A percentile compares a stretch with the other conserved stretches of the same genome.
phyloP scores from a whole-genome alignment of 2,329 filamentous ascomycete species.

The Ceratocystis harringtonii region DNA sequence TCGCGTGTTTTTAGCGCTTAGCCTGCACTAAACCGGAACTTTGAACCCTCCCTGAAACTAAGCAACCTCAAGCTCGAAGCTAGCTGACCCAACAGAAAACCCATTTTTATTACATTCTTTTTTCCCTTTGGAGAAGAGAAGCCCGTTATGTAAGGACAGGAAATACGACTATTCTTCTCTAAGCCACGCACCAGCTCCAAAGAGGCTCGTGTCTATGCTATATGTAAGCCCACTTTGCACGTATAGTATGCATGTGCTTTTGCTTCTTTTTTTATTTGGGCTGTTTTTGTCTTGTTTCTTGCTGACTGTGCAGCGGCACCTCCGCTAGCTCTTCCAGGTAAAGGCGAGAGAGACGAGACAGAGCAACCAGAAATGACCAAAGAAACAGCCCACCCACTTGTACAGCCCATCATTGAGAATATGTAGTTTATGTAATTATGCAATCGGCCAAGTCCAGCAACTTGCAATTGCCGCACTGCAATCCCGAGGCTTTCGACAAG shows the following conservation, averaged over 20 bases:
- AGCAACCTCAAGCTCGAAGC: no score
- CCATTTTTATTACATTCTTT: no score
- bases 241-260: not conserved
- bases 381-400: not conserved
- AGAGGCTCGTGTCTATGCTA: not conserved
- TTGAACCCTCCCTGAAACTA: no score
- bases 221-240: not conserved
- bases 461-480: no score
- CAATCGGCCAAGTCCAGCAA: no score
- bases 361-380: not conserved
- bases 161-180: not conserved
- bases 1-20: not conserved
- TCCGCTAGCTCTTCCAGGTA: not conserved
- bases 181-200: not conserved
- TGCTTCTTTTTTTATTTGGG: not conserved
- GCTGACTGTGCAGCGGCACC: not conserved
- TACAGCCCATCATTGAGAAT: no score
- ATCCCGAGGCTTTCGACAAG: not conserved
- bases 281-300: not conserved
- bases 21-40: not conserved
- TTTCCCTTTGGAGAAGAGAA: no score
- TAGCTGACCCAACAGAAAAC: no score
- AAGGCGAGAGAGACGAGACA: not conserved
- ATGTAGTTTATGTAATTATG: not conserved
- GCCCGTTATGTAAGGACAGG: no score